A percentile compares a stretch with the other conserved stretches of the same genome.
Evolutionary conservation across 1,284 basidiomycete species (phyloP).

Genomic region (Tremellales sp.): DNA sequence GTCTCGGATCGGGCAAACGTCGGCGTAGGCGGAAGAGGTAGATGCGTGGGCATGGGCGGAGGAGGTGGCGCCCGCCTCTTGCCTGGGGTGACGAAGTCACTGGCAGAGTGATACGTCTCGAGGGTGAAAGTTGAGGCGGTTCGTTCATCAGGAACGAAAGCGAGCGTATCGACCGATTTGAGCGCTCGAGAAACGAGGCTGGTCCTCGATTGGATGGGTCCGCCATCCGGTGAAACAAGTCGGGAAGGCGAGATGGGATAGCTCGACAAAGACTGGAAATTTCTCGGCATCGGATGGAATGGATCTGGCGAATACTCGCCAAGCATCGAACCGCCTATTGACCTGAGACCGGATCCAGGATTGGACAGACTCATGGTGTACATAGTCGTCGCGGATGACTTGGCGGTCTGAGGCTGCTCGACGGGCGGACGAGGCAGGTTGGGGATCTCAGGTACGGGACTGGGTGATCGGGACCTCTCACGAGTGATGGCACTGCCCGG

Average conservation of each 20-base stretch:
- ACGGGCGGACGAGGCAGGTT: constrained; percentile 11
- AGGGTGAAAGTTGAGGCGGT: constrained; percentile 24
- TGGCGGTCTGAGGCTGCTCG: not conserved
- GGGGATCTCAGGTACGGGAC: constrained; percentile 3
- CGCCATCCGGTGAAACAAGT: not conserved
- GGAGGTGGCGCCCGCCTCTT: constrained; percentile 28
- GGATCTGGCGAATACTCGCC: constrained; percentile 34
- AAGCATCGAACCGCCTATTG: constrained; percentile 27
- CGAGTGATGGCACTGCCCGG: constrained; percentile 13
- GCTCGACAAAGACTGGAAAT: constrained; percentile 29
- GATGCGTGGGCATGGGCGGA: constrained; percentile 27
- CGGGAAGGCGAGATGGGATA: constrained; percentile 23
- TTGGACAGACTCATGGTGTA: constrained; percentile 13
- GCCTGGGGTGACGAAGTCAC: not conserved
- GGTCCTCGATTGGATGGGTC: constrained; percentile 3
- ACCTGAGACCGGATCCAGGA: constrained; percentile 16
- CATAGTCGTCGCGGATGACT: constrained; percentile 12
- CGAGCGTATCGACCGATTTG: constrained; percentile 8
- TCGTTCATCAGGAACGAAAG: constrained; percentile 18
- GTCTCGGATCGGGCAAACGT: constrained; percentile 19
- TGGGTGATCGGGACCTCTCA: constrained; percentile 9
- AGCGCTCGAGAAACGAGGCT: constrained; percentile 8
- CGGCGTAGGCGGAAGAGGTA: constrained; percentile 37
- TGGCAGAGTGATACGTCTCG: constrained; percentile 21
- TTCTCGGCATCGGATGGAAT: constrained; percentile 25